These are phyloP conservation scores for Cardamine resedifolia DNA, from an alignment of 345 rosid genomes.

Conservation along the genomic window DNA sequence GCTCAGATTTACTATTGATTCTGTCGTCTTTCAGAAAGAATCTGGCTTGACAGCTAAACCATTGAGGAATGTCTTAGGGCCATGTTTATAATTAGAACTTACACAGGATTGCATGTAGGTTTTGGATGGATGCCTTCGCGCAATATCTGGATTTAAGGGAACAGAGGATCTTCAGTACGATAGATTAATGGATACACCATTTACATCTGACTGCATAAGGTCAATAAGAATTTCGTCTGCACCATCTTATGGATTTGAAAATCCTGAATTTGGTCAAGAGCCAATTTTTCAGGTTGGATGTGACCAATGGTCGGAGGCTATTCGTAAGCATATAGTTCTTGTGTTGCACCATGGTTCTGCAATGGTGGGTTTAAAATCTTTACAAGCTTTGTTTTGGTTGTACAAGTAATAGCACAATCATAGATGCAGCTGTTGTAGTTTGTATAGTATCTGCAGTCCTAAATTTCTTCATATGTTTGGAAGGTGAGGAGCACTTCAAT, in stretches of 20 bases:
- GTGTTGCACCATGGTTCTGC: constrained; percentile 66
- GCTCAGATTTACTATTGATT: constrained; percentile 14
- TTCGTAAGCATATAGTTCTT: constrained; percentile 66
- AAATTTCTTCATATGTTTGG: constrained; percentile 24
- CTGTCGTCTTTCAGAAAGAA: constrained; percentile 1
- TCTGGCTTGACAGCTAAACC: constrained; percentile 2
- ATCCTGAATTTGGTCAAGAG: constrained; percentile 47
- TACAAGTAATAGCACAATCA: constrained; percentile 3
- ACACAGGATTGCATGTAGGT: constrained; percentile 50
- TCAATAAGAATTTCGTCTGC: constrained; percentile 80
- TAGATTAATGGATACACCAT: constrained; percentile 64
- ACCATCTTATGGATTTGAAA: constrained; percentile 64
- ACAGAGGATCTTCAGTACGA: constrained; percentile 78
- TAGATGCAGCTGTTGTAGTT: constrained; percentile 13
- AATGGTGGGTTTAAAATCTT: constrained; percentile 57
- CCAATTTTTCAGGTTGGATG: constrained; percentile 49
- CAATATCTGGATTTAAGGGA: constrained; percentile 90
- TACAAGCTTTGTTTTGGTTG: constrained; percentile 4
- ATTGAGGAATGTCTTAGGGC: constrained; percentile 17
- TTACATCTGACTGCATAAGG: constrained; percentile 81
- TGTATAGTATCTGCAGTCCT: constrained; percentile 19
- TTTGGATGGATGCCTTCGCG: constrained; percentile 88
- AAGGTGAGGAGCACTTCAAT: constrained; percentile 85
- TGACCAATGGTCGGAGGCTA: constrained; percentile 71
- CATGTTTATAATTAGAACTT: constrained; percentile 16